Base-by-base conservation (phyloP, 257 asterid species). In the Nicotiana tomentosiformis region DNA sequence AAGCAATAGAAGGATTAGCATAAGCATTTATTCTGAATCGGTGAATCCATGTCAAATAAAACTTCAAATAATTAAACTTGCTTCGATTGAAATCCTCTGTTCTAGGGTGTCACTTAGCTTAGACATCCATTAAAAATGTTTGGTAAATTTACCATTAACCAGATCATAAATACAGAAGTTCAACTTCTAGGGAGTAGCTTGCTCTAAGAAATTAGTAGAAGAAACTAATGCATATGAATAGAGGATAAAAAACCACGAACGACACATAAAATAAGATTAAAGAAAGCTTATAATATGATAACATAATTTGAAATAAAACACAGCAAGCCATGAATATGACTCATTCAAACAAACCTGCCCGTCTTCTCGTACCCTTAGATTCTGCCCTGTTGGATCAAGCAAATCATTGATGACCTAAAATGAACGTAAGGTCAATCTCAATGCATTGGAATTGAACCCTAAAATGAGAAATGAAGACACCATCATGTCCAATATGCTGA, bases 331-430 rank as follows among this genome's bases (percentile, higher is more conserved):
- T 76, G 80, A 53, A 76, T 60, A 26, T 74, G 64, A 51, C 64
- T 49, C 64, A 62, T 8, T 62, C 66, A 76, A 39, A 82, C 78
- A 9, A 87, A 93, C 98, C 96, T 92, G 98, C 81, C 93, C 66
- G 83, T 93, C 95, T 87, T 93, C 98, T 77, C 98, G 89, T 86
- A 93, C 90, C 83, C 91, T 90, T 66, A 93, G 92, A 87, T 93
- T 93, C 86, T 93, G 98, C 66, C 97, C 97, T 1, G 93, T 90
- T 81, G 98, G 95, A 90, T 93, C 82, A 77, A 93, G 96, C 92
- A 93, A 88, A 90, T 93, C 98, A 81, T 93, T 93, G 91, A 93
- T 91, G 86, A 93, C 98, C 98, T 93, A 86, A 85, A 89, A 67
- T 88, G 62, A 60, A 83, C 79, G 84, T 69, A 79, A 84, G 33